Evolutionary conservation across 1,284 basidiomycete species (phyloP).

Genomic region (Puccinia coronata): DNA sequence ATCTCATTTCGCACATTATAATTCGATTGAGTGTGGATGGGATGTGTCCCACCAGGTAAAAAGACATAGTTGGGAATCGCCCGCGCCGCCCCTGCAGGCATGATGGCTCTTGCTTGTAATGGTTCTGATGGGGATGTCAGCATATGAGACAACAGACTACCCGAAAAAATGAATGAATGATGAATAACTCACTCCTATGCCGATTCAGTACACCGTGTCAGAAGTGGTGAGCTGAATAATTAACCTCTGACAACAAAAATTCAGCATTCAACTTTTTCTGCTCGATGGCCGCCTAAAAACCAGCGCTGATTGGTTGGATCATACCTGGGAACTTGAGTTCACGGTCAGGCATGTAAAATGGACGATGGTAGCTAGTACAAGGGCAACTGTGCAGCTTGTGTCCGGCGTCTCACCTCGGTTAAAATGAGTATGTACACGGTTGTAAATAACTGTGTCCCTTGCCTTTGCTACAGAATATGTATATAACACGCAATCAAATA

Average conservation of each 20-base stretch:
- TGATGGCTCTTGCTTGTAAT: neutral
- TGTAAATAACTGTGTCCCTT: neutral
- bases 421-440: neutral
- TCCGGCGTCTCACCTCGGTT: neutral
- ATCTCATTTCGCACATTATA: neutral
- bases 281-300: neutral
- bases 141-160: neutral
- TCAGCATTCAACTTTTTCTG: neutral
- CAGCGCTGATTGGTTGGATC: neutral
- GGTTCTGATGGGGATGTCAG: neutral
- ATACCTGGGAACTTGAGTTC: neutral
- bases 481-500: neutral
- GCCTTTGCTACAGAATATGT: neutral
- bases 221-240: neutral
- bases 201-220: neutral
- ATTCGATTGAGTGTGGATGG: constrained; percentile 28
- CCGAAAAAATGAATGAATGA: neutral
- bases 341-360: neutral
- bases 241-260: neutral
- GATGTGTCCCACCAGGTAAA: constrained; percentile 17
- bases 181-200: neutral
- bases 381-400: neutral
- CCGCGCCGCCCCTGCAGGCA: constrained; percentile 1
- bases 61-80: constrained; percentile 17
- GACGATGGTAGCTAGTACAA: neutral